These are phyloP conservation scores for Annona cherimola DNA, from an alignment of 164 flowering plant species.

Conservation along the genomic window DNA sequence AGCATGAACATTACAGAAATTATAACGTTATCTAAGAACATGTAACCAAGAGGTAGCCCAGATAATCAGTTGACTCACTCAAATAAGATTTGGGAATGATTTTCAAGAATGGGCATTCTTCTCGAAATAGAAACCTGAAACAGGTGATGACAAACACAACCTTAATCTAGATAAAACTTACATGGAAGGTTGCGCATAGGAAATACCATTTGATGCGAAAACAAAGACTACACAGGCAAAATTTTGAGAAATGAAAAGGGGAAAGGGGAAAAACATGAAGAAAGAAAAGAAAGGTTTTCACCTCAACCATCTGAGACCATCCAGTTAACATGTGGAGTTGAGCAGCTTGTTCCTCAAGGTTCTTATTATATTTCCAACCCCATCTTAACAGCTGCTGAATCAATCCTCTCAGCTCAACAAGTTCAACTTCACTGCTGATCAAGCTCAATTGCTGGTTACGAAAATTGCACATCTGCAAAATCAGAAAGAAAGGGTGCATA, in stretches of 20 bases:
- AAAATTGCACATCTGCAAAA: slow-evolving; percentile 42
- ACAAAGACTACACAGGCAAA: background rate
- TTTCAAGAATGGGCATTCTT: slow-evolving; percentile 59
- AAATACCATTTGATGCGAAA: background rate
- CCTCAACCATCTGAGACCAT: slow-evolving; percentile 98
- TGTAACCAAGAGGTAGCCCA: background rate
- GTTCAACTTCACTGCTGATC: slow-evolving; percentile 55
- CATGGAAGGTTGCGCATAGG: background rate
- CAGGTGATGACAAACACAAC: background rate
- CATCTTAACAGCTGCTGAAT: slow-evolving; percentile 77
- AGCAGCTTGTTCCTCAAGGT: slow-evolving; percentile 98
- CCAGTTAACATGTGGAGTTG: slow-evolving; percentile 96
- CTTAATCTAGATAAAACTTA: background rate
- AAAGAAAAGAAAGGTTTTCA: slow-evolving; percentile 11
- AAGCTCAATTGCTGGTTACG: slow-evolving; percentile 46
- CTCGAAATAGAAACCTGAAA: slow-evolving; percentile 72
- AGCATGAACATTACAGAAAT: background rate
- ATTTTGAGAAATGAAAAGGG: background rate
- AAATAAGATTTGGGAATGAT: slow-evolving; percentile 66
- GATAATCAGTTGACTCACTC: slow-evolving; percentile 43
- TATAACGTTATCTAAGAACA: background rate
- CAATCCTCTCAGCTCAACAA: slow-evolving; percentile 61
- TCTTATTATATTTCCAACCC: slow-evolving; percentile 92
- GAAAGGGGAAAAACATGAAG: background rate
- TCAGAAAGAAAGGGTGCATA: background rate